Conservation (phyloP, 108 stramenopile species). For the Aurantiochytrium sp. region DNA sequence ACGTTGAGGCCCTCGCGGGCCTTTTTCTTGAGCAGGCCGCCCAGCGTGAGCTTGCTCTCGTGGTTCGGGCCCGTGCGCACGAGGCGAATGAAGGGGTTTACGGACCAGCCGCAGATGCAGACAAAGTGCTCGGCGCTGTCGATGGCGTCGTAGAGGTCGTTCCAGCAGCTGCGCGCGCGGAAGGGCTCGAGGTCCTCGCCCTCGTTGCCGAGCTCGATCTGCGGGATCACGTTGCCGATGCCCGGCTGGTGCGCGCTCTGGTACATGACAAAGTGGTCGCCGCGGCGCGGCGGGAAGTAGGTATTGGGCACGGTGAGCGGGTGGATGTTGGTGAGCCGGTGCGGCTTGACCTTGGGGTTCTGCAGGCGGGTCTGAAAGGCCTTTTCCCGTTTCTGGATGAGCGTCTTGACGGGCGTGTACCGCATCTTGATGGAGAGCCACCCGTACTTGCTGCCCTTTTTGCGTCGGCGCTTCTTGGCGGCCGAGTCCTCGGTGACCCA, state of each 20-base stretch:
- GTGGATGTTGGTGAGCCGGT: neutral
- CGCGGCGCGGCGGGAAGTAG: neutral
- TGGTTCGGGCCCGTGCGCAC: constrained; percentile 23
- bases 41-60: neutral
- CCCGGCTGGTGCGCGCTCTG: constrained; percentile 2
- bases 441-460: neutral
- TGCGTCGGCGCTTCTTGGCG: neutral
- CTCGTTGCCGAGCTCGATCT: constrained; percentile 22
- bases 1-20: neutral
- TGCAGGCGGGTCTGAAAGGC: neutral
- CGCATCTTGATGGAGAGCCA: constrained; percentile 10
- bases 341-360: neutral
- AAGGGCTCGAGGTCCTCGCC: constrained; percentile 23
- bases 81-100: neutral
- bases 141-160: neutral
- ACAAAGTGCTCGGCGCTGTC: neutral
- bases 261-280: constrained; percentile 10
- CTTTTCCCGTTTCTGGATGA: neutral
- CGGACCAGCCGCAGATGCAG: neutral
- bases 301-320: neutral
- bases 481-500: neutral
- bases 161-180: neutral
- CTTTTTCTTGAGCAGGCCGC: neutral
- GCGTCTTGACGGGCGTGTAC: constrained; percentile 8
- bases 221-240: neutral